phyloP scores from a whole-genome alignment of 257 asterid species.

The Lantana camara region DNA sequence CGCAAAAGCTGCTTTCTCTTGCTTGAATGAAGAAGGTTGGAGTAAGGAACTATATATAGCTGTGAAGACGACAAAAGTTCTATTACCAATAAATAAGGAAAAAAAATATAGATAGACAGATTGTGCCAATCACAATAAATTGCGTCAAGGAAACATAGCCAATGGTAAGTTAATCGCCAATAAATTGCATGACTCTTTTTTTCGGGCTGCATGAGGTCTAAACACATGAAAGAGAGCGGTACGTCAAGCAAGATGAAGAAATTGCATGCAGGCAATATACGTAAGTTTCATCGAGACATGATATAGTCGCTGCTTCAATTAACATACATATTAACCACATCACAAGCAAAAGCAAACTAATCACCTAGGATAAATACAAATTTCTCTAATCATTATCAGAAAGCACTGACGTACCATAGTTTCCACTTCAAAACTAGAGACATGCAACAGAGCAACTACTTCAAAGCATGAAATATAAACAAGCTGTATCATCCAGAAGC shows the following conservation, averaged over 20 bases:
- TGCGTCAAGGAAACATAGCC: slow-evolving; percentile 24
- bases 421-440: background rate
- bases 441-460: background rate
- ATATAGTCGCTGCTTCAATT: background rate
- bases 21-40: slow-evolving; percentile 1
- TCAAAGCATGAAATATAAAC: background rate
- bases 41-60: slow-evolving; percentile 18
- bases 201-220: background rate
- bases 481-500: slow-evolving; percentile 4
- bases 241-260: slow-evolving; percentile 15
- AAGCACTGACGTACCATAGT: background rate
- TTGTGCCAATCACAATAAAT: slow-evolving; percentile 12
- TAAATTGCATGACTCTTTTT: slow-evolving; percentile 4
- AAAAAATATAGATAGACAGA: slow-evolving; percentile 23
- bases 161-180: slow-evolving; percentile 7
- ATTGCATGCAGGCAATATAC: slow-evolving; percentile 14
- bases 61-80: slow-evolving; percentile 18
- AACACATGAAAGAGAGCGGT: slow-evolving; percentile 35
- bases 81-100: slow-evolving; percentile 20
- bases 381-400: background rate
- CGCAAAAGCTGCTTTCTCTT: background rate
- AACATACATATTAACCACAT: background rate
- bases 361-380: background rate
- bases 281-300: slow-evolving; percentile 8
- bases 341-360: background rate